Evolutionary conservation across 768 basidiomycete genomes (phyloP), one percentile per base, ranked within the genome.

Genomic region (Collybiopsis confluens): DNA sequence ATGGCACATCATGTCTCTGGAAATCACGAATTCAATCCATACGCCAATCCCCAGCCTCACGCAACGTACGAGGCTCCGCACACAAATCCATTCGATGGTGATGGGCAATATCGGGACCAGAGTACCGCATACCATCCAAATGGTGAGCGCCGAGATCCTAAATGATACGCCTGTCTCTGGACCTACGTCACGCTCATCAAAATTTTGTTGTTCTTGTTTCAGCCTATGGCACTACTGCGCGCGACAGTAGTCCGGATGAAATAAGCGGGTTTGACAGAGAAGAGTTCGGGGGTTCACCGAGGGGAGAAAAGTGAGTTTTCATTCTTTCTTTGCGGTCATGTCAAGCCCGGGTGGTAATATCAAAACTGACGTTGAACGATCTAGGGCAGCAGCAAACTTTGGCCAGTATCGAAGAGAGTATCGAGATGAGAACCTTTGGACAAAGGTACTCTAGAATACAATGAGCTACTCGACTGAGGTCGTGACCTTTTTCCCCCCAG

Each of bases 371-470:
- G 23, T 2, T 23, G n/a, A 45, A 20, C 11, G 16, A 47, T 73
- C 75, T 56, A 72, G 72, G 24, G 65, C 72, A n/a, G 65, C 72
- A n/a, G 62, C 66, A 28, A 75, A 74, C 48, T 56, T 84, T 56
- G 74, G 71, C 62, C 68, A 69, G 46, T 85, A 82, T 70, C 72
- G 86, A 45, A 69, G 76, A 46, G 80, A 81, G 38, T 71, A 78
- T 55, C 78, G 81, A 62, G 83, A 86, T 24, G 47, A 48, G 4
- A 78, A 78, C 58, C 63, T 89, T 49, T 91, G 88, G 89, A 83
- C 79, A 3, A 83, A 76, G 73, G 86, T 85, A 51, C 33, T 65
- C 59, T 33, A 18, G 30, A 21, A 42, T 18, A 3, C 15, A 4
- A 10, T 48, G 4, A 37, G 4, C 43, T 40, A 10, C 11, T 44